These are phyloP conservation scores for Ganoderma resinaceum DNA, from an alignment of 1,284 basidiomycete genomes.

Conservation along the genomic window DNA sequence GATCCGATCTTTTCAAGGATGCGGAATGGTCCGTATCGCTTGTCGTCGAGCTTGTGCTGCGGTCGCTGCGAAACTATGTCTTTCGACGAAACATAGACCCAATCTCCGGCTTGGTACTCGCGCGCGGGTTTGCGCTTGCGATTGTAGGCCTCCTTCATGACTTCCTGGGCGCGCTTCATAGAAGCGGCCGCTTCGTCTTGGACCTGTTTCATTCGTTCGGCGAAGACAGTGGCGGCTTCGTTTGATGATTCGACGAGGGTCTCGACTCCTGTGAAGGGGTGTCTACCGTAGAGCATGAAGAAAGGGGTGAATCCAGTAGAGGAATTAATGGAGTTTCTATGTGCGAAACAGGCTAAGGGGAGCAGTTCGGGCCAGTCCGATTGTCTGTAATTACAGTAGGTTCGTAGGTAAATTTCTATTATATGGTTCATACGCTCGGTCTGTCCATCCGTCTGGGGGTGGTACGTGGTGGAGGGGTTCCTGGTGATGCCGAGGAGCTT, in stretches of 20 bases:
- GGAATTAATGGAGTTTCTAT: no score
- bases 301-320: no score
- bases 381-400: conserved; percentile 15
- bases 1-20: neutral
- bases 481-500: conserved; percentile 16
- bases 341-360: neutral
- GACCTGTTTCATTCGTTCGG: neutral
- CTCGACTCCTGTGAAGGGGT: no score
- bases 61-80: no score
- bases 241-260: no score
- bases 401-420: conserved; percentile 34
- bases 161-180: neutral
- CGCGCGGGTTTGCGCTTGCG: neutral
- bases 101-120: no score
- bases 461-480: conserved; percentile 34
- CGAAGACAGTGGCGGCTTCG: neutral
- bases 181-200: neutral
- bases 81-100: no score
- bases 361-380: neutral
- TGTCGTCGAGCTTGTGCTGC: no score
- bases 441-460: conserved; percentile 42
- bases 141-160: neutral
- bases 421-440: conserved; percentile 39
- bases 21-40: neutral
- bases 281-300: no score